Evolutionary conservation across 106 monocot genomes (phyloP).

Genomic region (Vanilla planifolia): DNA sequence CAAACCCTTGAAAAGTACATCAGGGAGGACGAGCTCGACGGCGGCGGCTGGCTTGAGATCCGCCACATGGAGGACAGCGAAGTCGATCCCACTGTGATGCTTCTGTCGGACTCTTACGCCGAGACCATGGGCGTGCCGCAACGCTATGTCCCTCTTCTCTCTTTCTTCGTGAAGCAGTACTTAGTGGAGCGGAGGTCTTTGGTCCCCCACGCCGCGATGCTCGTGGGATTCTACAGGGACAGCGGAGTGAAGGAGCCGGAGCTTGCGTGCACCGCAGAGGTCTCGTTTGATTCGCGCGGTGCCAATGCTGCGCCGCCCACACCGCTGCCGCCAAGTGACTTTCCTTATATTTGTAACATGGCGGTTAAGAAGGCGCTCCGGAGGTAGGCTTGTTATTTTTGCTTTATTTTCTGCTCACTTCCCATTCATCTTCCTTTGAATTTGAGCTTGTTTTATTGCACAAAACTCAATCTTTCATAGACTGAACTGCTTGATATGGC

Average conservation of each 20-base stretch:
- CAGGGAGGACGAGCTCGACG: conserved; percentile 14
- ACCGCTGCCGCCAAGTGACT: conserved; percentile 61
- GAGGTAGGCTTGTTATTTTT: conserved; percentile 43
- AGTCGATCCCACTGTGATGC: conserved; percentile 27
- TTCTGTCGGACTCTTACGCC: conserved; percentile 71
- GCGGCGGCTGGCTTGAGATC: conserved; percentile 40
- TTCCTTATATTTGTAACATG: conserved; percentile 88
- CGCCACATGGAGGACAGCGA: conserved; percentile 44
- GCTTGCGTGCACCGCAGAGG: conserved; percentile 65
- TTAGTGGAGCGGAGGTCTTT: conserved; percentile 42
- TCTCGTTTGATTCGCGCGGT: conserved; percentile 58
- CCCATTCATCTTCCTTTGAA: not conserved
- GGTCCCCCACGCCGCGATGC: conserved; percentile 50
- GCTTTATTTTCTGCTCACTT: not conserved
- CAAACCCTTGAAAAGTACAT: conserved; percentile 27
- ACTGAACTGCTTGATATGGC: too few species aligned
- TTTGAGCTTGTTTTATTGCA: not conserved
- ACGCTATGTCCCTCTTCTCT: conserved; percentile 30
- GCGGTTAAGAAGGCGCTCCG: conserved; percentile 58
- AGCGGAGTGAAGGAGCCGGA: conserved; percentile 7
- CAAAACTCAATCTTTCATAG: too few species aligned
- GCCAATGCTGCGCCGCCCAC: conserved; percentile 53
- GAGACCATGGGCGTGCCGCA: conserved; percentile 33
- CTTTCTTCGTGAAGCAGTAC: conserved; percentile 65
- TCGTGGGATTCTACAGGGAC: conserved; percentile 54